Evolutionary conservation across 345 rosid species (phyloP).

Genomic region (sweet orange (Citrus sinensis)): DNA sequence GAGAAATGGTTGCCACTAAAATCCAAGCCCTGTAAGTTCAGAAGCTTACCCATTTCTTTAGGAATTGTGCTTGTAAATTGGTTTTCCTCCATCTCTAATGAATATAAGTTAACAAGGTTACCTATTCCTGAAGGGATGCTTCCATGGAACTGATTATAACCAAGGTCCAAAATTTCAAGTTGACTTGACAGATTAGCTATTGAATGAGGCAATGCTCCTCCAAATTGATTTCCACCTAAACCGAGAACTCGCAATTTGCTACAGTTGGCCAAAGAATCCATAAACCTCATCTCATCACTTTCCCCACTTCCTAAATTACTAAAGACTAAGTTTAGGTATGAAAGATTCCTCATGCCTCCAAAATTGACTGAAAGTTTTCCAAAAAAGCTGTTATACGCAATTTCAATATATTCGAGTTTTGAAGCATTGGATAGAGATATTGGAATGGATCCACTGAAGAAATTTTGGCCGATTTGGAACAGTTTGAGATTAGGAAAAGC

Average conservation of each 20-base stretch:
- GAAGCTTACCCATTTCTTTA: not conserved
- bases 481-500: no score
- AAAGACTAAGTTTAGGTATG: no score
- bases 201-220: slow-evolving; percentile 8
- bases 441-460: no score
- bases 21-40: not conserved
- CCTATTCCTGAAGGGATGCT: slow-evolving; percentile 8
- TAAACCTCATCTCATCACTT: no score
- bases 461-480: no score
- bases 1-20: not conserved
- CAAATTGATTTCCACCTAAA: not conserved
- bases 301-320: no score
- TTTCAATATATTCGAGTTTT: no score
- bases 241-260: not conserved
- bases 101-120: slow-evolving; percentile 4
- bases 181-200: slow-evolving; percentile 2
- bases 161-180: not conserved
- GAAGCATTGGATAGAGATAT: no score
- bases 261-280: no score
- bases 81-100: not conserved
- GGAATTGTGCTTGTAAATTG: slow-evolving; percentile 7
- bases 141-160: not conserved
- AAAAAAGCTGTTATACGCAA: rapidly evolving
- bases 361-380: no score
- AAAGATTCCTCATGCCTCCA: no score